Percentiles rank a stretch among this genome's conserved stretches.
Conservation (phyloP, 2,329 filamentous ascomycete genomes). For the Fusarium incarnatum region DNA sequence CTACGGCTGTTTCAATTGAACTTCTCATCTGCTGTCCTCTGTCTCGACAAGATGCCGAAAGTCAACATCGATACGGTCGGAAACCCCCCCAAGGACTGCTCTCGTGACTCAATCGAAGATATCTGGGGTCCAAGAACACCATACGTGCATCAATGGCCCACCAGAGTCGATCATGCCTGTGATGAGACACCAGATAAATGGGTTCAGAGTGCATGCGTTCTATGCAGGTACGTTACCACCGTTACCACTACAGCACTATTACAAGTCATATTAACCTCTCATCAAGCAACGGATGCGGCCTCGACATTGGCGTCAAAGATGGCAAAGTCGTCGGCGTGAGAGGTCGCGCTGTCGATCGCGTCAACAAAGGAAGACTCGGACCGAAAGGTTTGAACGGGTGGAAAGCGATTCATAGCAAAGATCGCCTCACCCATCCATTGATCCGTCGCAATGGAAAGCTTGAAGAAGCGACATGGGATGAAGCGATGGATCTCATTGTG, state of each 20-base stretch:
- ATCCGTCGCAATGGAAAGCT: neutral
- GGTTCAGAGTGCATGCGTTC: neutral
- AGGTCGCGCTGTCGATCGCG: neutral
- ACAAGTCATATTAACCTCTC: neutral
- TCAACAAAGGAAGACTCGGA: neutral
- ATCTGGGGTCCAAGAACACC: neutral
- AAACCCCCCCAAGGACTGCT: neutral
- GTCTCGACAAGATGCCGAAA: too few species aligned
- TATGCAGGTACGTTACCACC: slow-evolving; percentile 6
- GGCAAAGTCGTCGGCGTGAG: neutral
- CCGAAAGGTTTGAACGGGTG: neutral
- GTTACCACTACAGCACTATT: neutral
- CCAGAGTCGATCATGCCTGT: slow-evolving; percentile 2
- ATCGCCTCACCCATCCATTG: neutral
- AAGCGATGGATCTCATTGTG: neutral
- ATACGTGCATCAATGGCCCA: slow-evolving; percentile 1
- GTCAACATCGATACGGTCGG: too few species aligned
- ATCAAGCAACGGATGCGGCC: neutral
- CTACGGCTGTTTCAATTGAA: too few species aligned
- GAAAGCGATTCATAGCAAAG: neutral
- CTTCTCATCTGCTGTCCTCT: too few species aligned
- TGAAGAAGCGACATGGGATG: neutral
- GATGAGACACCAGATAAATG: neutral
- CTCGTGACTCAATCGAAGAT: neutral
- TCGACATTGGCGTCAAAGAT: neutral